phyloP scores from a whole-genome alignment of 192 early-diverging fungal species.

The Hyaloraphidium curvatum region DNA sequence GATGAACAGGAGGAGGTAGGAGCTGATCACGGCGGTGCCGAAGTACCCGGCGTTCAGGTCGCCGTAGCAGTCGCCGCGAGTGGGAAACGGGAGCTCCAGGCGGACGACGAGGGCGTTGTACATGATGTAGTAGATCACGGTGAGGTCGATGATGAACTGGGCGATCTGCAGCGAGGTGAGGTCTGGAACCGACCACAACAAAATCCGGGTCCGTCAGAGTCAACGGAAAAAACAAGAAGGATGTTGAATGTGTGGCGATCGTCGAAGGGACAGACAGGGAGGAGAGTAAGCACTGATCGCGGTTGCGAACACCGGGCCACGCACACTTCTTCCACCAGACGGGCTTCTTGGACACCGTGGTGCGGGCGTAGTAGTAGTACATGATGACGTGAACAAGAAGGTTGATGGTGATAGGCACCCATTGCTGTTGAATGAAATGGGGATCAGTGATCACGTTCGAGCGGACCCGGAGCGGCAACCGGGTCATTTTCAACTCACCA shows the following conservation, averaged over 20 bases:
- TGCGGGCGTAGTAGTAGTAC: slow-evolving; percentile 15
- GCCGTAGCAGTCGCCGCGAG: background rate
- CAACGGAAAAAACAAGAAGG: no score
- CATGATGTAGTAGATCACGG: slow-evolving; percentile 67
- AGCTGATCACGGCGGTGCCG: background rate
- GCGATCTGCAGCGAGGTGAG: slow-evolving; percentile 43
- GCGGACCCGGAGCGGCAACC: no score
- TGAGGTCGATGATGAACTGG: slow-evolving; percentile 77
- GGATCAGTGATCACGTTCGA: no score
- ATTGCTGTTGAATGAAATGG: no score
- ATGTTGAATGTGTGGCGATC: no score
- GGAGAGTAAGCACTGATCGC: background rate
- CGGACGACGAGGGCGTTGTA: slow-evolving; percentile 60
- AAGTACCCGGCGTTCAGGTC: background rate
- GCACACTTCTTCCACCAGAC: slow-evolving; percentile 80
- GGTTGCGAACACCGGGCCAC: background rate
- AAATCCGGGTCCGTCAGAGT: no score
- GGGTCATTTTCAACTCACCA: slow-evolving; percentile 33
- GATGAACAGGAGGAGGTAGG: background rate
- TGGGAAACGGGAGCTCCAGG: slow-evolving; percentile 25
- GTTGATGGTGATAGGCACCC: slow-evolving; percentile 67
- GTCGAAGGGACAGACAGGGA: background rate
- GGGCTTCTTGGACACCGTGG: slow-evolving; percentile 7
- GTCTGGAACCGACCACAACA: slow-evolving; percentile 1
- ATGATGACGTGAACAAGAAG: slow-evolving; percentile 76